These are phyloP conservation scores for Cladosporium austrohemisphaericum DNA, from an alignment of 2,329 filamentous ascomycete genomes.

Conservation along the genomic window DNA sequence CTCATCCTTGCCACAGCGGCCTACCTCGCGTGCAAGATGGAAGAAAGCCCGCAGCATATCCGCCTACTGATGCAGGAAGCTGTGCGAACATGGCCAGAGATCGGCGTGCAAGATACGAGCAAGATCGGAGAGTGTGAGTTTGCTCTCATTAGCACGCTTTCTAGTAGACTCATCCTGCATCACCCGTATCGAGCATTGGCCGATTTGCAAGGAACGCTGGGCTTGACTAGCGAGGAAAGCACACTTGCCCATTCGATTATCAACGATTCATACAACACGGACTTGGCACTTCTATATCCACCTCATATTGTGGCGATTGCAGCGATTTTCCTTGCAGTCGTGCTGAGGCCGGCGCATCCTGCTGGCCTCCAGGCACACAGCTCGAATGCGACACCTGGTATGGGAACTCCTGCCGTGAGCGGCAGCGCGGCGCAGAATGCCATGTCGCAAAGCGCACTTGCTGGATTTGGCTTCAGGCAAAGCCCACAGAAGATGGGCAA, in stretches of 20 bases:
- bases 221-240: slow-evolving; percentile 72
- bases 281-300: slow-evolving; percentile 78
- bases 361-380: slow-evolving; percentile 44
- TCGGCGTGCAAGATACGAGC: slow-evolving; percentile 70
- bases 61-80: slow-evolving; percentile 84
- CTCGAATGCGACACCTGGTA: slow-evolving; percentile 25
- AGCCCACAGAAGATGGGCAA: slow-evolving; percentile 38
- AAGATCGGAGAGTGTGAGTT: slow-evolving; percentile 94
- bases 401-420: slow-evolving; percentile 23
- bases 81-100: slow-evolving; percentile 77
- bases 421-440: slow-evolving; percentile 34
- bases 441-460: slow-evolving; percentile 27
- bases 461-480: slow-evolving; percentile 32
- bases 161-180: slow-evolving; percentile 82
- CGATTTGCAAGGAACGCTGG: slow-evolving; percentile 65
- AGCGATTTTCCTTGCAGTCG: slow-evolving; percentile 77
- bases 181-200: slow-evolving; percentile 83
- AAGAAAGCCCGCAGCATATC: slow-evolving; percentile 95
- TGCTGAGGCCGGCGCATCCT: slow-evolving; percentile 61
- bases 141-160: slow-evolving; percentile 85
- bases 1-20: slow-evolving; percentile 88
- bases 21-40: slow-evolving; percentile 96
- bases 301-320: slow-evolving; percentile 89
- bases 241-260: slow-evolving; percentile 76
- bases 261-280: slow-evolving; percentile 90